Evolutionary conservation across 345 rosid genomes (phyloP), one percentile per base, ranked within the genome.

Genomic region (Aegle marmelos): DNA sequence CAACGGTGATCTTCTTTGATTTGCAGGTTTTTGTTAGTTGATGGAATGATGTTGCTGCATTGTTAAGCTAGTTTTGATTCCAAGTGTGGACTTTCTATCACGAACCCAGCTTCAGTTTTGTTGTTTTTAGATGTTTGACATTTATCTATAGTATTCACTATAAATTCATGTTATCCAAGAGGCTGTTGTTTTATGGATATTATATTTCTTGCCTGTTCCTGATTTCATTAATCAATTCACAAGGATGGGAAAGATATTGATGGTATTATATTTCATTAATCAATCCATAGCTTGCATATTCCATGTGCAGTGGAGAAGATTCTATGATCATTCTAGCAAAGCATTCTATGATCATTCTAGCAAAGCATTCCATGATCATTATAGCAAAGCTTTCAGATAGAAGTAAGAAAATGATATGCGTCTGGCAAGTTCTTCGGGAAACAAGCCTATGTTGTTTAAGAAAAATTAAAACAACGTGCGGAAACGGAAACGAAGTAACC

Each of bases 21-120:
- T 50, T 76, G 33, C 63, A 53, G 30, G 50, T 14, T 66, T 76
- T 31, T 54, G 24, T 75, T 76, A 76, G 79, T 66, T 76, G 16
- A 67, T 54, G 63, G 78, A 7, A 54, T 50, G 78, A 65, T 48
- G 34, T 54, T 33, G 60, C 34, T 27, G 34, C 30, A 5, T 74
- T 41, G 45, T 45, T 63, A 22, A 75, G 45, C 59, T 31, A 62
- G 69, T 48, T 74, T 74, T 75, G 78, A 33, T 48, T 62, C 30
- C 28, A 75, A 74, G 9, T 22, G 31, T 74, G 22, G 74, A 54
- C 61, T 4, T 63, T 41, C 19, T 27, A 28, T 30, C 19, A 74
- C 45, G 62, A 63, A 30, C 70, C 4, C 25, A 30, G 24, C 66
- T 65, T 73, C 34, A 53, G 10, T 34, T 50, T 36, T 53, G 25